These are phyloP conservation scores for Didymella arachidicola DNA, from an alignment of 2,329 filamentous ascomycete genomes.

Conservation along the genomic window DNA sequence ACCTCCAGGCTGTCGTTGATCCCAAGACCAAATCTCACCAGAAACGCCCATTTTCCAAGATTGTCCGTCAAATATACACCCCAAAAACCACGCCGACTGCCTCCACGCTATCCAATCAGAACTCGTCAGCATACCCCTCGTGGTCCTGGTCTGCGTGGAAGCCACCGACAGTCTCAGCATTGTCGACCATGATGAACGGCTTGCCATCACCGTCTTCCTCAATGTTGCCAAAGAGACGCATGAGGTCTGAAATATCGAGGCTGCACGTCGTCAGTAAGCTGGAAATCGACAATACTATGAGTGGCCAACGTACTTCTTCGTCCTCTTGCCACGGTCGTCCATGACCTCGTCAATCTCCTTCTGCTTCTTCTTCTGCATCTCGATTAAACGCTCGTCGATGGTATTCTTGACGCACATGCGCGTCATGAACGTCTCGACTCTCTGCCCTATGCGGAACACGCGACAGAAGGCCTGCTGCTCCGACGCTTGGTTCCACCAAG, in stretches of 20 bases:
- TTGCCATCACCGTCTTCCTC: slow-evolving; percentile 49
- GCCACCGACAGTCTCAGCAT: slow-evolving; percentile 39
- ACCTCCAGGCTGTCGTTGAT: background rate
- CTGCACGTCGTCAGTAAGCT: slow-evolving; percentile 26
- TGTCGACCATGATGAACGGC: slow-evolving; percentile 53
- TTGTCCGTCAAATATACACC: no score
- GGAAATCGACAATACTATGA: background rate
- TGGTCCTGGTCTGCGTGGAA: slow-evolving; percentile 43
- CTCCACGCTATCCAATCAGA: slow-evolving; percentile 15
- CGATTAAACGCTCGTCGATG: slow-evolving; percentile 65
- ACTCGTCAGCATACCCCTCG: slow-evolving; percentile 45
- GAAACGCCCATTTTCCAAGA: background rate
- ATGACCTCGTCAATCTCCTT: slow-evolving; percentile 54
- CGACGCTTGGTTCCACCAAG: slow-evolving; percentile 66
- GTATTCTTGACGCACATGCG: slow-evolving; percentile 64
- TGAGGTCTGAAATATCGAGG: slow-evolving; percentile 51
- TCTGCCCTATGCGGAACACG: slow-evolving; percentile 71
- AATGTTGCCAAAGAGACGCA: slow-evolving; percentile 57
- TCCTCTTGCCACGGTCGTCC: slow-evolving; percentile 50
- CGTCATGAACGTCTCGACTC: slow-evolving; percentile 65
- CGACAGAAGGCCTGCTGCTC: slow-evolving; percentile 72
- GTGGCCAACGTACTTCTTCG: slow-evolving; percentile 35
- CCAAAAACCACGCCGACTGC: background rate
- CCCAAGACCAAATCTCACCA: background rate
- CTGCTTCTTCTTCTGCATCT: slow-evolving; percentile 65